A percentile compares a stretch with the other conserved stretches of the same genome.
Conservation (phyloP, 768 basidiomycete genomes). For the Pleurotus pulmonarius region DNA sequence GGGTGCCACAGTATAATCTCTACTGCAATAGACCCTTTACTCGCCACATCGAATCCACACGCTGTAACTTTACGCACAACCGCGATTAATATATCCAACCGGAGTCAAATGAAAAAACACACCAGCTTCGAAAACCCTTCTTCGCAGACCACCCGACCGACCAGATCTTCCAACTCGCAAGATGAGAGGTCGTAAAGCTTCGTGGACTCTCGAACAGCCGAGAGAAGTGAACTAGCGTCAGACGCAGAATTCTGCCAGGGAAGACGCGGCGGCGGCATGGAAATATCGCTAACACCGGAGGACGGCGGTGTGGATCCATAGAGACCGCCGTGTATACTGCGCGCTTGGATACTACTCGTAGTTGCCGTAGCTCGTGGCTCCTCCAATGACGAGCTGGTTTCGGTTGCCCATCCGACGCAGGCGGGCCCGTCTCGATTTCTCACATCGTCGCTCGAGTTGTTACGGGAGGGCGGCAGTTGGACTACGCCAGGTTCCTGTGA, state of each 20-base stretch:
- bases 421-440: too few relatives aligned
- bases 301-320: not conserved
- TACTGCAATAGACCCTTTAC: not conserved
- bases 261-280: conserved; percentile 2
- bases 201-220: not conserved
- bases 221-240: not conserved
- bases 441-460: too few relatives aligned
- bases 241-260: not conserved
- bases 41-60: conserved; percentile 2
- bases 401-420: too few relatives aligned
- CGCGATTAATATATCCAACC: not conserved
- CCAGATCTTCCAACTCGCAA: conserved; percentile 3
- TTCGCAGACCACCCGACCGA: conserved; percentile 1
- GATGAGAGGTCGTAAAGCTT: conserved; percentile 1
- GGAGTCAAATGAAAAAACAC: not conserved
- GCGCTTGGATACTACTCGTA: not conserved
- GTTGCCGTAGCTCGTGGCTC: not conserved
- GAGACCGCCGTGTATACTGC: not conserved
- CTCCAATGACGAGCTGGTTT: too few relatives aligned
- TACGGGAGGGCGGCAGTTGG: too few relatives aligned
- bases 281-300: not conserved
- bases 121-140: conserved; percentile 4
- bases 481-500: too few relatives aligned
- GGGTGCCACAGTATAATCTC: too few relatives aligned
- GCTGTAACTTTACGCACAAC: not conserved